These are phyloP conservation scores for Mycena floridula DNA, from an alignment of 768 basidiomycete genomes.

Conservation along the genomic window DNA sequence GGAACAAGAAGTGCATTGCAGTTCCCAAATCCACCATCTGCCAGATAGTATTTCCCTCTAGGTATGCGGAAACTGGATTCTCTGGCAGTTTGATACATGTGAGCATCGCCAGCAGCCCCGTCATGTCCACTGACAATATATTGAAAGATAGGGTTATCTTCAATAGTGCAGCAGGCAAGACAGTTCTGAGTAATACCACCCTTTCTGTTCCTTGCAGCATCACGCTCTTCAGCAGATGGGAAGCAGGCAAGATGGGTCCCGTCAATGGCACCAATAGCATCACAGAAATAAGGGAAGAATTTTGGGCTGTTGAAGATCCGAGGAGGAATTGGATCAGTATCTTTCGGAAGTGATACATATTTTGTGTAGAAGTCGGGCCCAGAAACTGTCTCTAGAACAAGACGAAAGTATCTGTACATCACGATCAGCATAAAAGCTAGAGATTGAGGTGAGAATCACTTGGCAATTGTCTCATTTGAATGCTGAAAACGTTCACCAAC, in stretches of 20 bases:
- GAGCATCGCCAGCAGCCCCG: too few species aligned
- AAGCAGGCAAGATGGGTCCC: slow-evolving; percentile 23
- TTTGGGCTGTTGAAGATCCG: slow-evolving; percentile 23
- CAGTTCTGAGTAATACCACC: too few species aligned
- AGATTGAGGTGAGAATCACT: slow-evolving; percentile 1
- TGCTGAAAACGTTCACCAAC: slow-evolving; percentile 18
- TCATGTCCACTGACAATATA: too few species aligned
- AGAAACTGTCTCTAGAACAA: background rate
- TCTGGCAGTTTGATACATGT: too few species aligned
- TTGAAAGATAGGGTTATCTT: too few species aligned
- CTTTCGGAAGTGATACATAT: slow-evolving; percentile 1
- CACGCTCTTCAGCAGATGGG: slow-evolving; percentile 9
- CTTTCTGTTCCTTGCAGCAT: slow-evolving; percentile 14
- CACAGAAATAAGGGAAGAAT: slow-evolving; percentile 26
- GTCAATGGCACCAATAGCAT: slow-evolving; percentile 26
- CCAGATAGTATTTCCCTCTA: too few species aligned
- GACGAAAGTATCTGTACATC: background rate
- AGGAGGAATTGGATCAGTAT: slow-evolving; percentile 9
- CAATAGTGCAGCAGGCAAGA: too few species aligned
- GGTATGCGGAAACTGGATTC: too few species aligned
- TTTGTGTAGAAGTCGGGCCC: background rate
- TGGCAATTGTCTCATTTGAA: slow-evolving; percentile 16
- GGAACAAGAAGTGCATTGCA: too few species aligned
- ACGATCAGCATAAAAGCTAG: background rate
- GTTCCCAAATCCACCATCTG: too few species aligned